Conservation (phyloP, 2,329 filamentous ascomycete species). For the Aspergillus fumigatiaffinis region DNA sequence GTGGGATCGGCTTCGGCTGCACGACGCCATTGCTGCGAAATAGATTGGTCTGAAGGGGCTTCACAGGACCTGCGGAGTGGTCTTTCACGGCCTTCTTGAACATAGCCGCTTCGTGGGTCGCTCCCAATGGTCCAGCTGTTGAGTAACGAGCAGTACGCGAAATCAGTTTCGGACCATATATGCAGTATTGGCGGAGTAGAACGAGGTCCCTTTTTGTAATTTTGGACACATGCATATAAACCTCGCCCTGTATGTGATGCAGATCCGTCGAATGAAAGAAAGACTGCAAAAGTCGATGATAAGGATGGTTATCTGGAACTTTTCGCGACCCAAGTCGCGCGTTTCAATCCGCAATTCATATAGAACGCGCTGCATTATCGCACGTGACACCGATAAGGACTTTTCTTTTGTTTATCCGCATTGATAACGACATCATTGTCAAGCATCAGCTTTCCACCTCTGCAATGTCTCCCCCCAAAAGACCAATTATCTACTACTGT, state of each 20-base stretch:
- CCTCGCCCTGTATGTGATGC: background rate
- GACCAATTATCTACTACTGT: too few species aligned
- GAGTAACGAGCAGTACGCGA: conserved; percentile 22
- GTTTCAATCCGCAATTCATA: background rate
- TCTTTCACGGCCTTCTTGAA: conserved; percentile 41
- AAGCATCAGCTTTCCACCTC: background rate
- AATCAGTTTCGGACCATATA: conserved; percentile 17
- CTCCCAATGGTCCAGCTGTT: conserved; percentile 17
- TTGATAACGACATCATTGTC: background rate
- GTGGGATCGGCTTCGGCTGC: conserved; percentile 15
- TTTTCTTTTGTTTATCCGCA: background rate
- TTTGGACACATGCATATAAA: conserved; percentile 27
- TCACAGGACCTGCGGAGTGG: conserved; percentile 29
- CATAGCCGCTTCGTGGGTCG: conserved; percentile 25
- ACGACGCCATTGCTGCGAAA: conserved; percentile 22
- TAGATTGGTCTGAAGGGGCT: conserved; percentile 31
- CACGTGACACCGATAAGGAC: background rate
- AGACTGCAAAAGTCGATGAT: background rate
- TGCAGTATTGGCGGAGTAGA: conserved; percentile 19
- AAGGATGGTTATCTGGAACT: background rate
- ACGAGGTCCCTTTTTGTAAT: conserved; percentile 13
- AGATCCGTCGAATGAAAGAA: background rate
- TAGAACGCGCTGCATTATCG: background rate
- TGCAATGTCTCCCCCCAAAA: background rate
- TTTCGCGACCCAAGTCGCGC: background rate